Evolutionary conservation across 129 eudicot genomes (phyloP).

Genomic region (Chrysanthemum lavandulifolium): DNA sequence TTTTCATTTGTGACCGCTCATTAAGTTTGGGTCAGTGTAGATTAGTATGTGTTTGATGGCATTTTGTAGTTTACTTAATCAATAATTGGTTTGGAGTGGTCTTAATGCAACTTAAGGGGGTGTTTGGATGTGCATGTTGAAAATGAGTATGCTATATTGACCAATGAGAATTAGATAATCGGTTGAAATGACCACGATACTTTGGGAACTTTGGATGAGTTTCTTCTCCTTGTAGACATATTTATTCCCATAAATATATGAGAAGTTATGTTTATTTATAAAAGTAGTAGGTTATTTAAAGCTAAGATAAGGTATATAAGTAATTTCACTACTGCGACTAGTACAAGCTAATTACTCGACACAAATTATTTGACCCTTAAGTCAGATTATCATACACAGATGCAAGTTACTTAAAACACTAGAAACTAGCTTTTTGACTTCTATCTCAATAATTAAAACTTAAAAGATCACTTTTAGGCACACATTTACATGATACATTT

Average conservation of each 20-base stretch:
- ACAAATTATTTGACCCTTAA: not conserved
- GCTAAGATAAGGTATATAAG: not conserved
- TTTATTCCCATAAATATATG: too few species aligned
- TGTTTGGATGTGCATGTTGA: not conserved
- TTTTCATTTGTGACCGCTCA: not conserved
- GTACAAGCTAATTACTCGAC: not conserved
- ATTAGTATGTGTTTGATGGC: not conserved
- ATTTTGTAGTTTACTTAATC: not conserved
- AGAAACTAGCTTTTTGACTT: not conserved
- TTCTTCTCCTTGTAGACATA: too few species aligned
- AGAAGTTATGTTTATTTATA: not conserved
- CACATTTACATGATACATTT: not conserved
- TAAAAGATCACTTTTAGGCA: not conserved
- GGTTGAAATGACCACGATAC: not conserved
- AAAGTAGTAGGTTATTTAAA: not conserved
- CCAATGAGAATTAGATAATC: not conserved
- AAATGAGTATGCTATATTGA: not conserved
- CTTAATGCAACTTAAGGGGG: not conserved
- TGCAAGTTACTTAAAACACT: not conserved
- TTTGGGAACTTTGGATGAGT: too few species aligned
- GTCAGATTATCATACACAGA: not conserved
- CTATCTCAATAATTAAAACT: not conserved
- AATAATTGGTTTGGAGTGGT: not conserved
- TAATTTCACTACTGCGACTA: not conserved
- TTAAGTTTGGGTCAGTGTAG: not conserved